Conservation (phyloP, 169 alveolate species). For the Eimeria falciformis region DNA sequence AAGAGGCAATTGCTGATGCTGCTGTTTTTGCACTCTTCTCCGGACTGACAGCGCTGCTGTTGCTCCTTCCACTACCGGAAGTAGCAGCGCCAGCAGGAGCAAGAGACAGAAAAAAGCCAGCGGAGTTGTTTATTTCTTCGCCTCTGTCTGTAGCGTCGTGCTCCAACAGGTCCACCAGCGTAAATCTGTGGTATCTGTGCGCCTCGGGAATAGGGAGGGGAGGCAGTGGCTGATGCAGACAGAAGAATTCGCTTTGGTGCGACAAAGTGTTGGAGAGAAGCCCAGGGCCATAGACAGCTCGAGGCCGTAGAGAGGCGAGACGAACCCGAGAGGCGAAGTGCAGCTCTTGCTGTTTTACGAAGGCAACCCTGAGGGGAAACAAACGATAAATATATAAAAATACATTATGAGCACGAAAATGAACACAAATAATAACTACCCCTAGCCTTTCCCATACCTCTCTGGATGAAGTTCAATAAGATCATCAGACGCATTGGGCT, state of each 20-base stretch:
- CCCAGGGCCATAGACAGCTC: conserved; percentile 47
- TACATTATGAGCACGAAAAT: not conserved
- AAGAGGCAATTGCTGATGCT: conserved; percentile 45
- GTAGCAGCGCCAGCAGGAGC: conserved; percentile 5
- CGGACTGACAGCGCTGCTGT: conserved; percentile 51
- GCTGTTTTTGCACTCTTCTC: conserved; percentile 59
- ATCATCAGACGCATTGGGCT: conserved; percentile 52
- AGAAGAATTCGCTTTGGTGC: conserved; percentile 49
- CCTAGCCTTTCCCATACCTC: conserved; percentile 12
- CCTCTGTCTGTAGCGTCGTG: conserved; percentile 20
- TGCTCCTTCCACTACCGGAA: not conserved
- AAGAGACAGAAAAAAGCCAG: not conserved
- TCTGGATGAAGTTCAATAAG: conserved; percentile 32
- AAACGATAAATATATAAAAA: not conserved
- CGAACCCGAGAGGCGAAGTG: conserved; percentile 37
- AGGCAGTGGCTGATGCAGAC: conserved; percentile 64
- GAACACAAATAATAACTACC: not conserved
- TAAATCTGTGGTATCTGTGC: conserved; percentile 42
- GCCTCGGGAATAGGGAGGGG: conserved; percentile 58
- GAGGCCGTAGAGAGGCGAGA: conserved; percentile 35
- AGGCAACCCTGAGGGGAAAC: conserved; percentile 14
- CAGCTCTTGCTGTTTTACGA: conserved; percentile 44
- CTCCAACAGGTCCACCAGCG: conserved; percentile 44
- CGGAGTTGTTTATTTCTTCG: no score
- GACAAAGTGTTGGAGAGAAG: conserved; percentile 40